A percentile compares a stretch with the other conserved stretches of the same genome.
Evolutionary conservation across 2,329 filamentous ascomycete species (phyloP).

Genomic region (Aspergillus tanneri): DNA sequence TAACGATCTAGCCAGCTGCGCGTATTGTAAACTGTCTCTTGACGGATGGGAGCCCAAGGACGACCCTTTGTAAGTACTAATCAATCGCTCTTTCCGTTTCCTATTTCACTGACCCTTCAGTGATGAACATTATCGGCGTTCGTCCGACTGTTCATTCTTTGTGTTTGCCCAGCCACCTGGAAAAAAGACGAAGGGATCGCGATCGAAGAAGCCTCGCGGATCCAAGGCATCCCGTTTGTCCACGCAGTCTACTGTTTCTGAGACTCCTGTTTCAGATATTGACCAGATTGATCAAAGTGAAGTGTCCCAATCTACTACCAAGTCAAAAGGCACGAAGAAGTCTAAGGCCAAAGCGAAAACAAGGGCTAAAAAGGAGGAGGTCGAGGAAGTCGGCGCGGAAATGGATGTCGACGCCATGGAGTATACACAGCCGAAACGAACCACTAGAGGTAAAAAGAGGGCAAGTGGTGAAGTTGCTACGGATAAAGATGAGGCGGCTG

Average conservation of each 20-base stretch:
- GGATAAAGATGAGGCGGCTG: slow-evolving; percentile 25
- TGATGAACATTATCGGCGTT: slow-evolving; percentile 80
- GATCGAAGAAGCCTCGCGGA: slow-evolving; percentile 54
- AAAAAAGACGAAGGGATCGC: slow-evolving; percentile 58
- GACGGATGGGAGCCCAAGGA: slow-evolving; percentile 95
- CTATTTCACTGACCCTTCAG: slow-evolving; percentile 45
- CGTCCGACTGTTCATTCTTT: slow-evolving; percentile 81
- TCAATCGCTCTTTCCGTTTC: slow-evolving; percentile 22
- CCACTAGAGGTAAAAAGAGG: slow-evolving; percentile 59
- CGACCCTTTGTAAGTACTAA: slow-evolving; percentile 70
- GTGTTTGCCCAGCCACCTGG: slow-evolving; percentile 55
- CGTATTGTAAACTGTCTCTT: slow-evolving; percentile 84
- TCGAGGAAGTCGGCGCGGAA: slow-evolving; percentile 45
- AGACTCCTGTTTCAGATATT: slow-evolving; percentile 43
- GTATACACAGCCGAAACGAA: slow-evolving; percentile 37
- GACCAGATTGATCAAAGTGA: slow-evolving; percentile 60
- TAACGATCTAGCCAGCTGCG: slow-evolving; percentile 85
- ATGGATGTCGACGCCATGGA: slow-evolving; percentile 34
- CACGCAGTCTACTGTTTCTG: slow-evolving; percentile 52
- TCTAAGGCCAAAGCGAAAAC: slow-evolving; percentile 37
- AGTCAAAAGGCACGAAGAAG: slow-evolving; percentile 55
- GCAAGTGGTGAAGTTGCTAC: slow-evolving; percentile 55
- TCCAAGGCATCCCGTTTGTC: slow-evolving; percentile 71
- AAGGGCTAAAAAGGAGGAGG: slow-evolving; percentile 41
- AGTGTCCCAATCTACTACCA: slow-evolving; percentile 49